Conservation (phyloP, 306 rosid species). For the Parietaria judaica region DNA sequence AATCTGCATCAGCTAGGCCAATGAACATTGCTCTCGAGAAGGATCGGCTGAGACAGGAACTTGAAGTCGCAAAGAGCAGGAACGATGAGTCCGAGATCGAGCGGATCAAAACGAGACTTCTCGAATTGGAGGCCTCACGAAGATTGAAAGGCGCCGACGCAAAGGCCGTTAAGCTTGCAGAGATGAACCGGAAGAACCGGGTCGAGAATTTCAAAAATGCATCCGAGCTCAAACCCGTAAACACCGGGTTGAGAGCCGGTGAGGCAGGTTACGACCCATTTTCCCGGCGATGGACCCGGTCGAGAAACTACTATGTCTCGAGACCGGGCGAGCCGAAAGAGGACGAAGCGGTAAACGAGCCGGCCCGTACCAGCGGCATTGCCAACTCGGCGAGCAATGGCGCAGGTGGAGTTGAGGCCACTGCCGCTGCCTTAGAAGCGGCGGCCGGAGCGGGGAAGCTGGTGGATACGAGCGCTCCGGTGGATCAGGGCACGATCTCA, state of each 20-base stretch:
- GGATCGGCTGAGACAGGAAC: slow-evolving; percentile 64
- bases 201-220: slow-evolving; percentile 95
- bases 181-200: slow-evolving; percentile 93
- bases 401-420: slow-evolving; percentile 50
- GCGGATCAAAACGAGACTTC: slow-evolving; percentile 58
- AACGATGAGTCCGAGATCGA: slow-evolving; percentile 52
- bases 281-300: slow-evolving; percentile 96
- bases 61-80: slow-evolving; percentile 60
- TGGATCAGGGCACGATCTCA: slow-evolving; percentile 76
- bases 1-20: slow-evolving; percentile 71
- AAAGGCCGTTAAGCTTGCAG: slow-evolving; percentile 80
- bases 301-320: slow-evolving; percentile 74
- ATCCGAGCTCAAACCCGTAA: slow-evolving; percentile 55
- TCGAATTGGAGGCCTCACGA: slow-evolving; percentile 64
- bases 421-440: slow-evolving; percentile 80
- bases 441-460: slow-evolving; percentile 94
- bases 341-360: slow-evolving; percentile 31
- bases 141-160: slow-evolving; percentile 45
- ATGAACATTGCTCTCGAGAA: slow-evolving; percentile 89
- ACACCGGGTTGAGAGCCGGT: slow-evolving; percentile 59
- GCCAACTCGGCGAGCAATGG: slow-evolving; percentile 12
- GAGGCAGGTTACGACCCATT: slow-evolving; percentile 99
- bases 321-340: slow-evolving; percentile 42
- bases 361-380: too few species aligned
- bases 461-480: slow-evolving; percentile 79